phyloP scores from a whole-genome alignment of 2,329 filamentous ascomycete genomes.

The Ciborinia camelliae region DNA sequence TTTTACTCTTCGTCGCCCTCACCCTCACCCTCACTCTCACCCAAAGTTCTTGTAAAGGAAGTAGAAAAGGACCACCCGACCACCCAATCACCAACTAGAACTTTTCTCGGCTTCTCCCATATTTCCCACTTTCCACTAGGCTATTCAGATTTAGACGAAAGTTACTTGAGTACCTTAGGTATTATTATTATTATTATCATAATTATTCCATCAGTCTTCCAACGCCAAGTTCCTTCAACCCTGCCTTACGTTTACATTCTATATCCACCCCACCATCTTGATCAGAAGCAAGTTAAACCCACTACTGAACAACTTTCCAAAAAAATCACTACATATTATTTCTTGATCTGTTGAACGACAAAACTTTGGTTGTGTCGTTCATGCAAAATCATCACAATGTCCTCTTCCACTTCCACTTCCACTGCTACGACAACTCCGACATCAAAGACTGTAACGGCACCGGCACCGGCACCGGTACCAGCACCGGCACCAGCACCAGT shows the following conservation, averaged over 20 bases:
- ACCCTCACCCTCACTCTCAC: background rate
- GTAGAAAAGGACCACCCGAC: too few species aligned
- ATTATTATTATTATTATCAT: too few species aligned
- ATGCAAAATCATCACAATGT: background rate
- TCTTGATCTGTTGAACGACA: constrained; percentile 7
- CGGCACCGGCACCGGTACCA: background rate
- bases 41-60: background rate
- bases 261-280: constrained; percentile 12
- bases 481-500: background rate
- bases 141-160: background rate
- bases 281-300: constrained; percentile 10
- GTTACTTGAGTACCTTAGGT: too few species aligned
- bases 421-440: background rate
- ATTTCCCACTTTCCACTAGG: background rate
- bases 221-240: too few species aligned
- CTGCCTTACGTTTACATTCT: constrained; percentile 12
- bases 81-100: too few species aligned
- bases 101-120: background rate
- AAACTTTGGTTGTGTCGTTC: constrained; percentile 10
- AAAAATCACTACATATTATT: background rate
- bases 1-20: background rate
- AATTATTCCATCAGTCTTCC: background rate
- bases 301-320: constrained; percentile 11
- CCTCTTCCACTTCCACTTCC: constrained; percentile 3
- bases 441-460: background rate